Evolutionary conservation across 306 rosid genomes (phyloP).

Genomic region (Canavalia gladiata): DNA sequence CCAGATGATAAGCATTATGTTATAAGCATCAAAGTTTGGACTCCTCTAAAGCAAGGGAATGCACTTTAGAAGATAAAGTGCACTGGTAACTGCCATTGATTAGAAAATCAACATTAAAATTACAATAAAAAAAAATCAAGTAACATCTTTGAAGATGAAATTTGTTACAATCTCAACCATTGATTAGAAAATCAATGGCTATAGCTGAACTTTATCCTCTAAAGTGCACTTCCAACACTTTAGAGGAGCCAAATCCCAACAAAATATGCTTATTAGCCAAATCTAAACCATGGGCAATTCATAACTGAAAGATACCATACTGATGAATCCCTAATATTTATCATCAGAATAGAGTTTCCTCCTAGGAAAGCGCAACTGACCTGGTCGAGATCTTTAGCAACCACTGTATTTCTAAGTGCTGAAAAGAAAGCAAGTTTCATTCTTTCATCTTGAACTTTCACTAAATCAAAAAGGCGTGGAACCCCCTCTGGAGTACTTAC

Average conservation of each 20-base stretch:
- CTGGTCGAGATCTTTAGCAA: constrained; percentile 94
- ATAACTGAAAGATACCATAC: not conserved
- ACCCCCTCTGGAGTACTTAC: constrained; percentile 87
- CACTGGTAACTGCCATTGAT: too few relatives aligned
- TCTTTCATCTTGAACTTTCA: constrained; percentile 80
- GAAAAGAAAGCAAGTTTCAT: constrained; percentile 95
- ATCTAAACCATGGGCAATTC: constrained; percentile 26
- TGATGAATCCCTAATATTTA: constrained; percentile 1
- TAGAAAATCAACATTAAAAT: too few relatives aligned
- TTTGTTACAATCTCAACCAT: too few relatives aligned
- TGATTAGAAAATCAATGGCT: too few relatives aligned
- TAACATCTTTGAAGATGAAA: too few relatives aligned
- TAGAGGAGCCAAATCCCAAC: constrained; percentile 29
- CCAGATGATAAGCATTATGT: constrained; percentile 20
- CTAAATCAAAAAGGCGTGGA: constrained; percentile 89
- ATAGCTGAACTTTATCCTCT: too few relatives aligned
- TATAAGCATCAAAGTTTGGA: not conserved
- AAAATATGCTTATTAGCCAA: constrained; percentile 16
- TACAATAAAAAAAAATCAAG: too few relatives aligned
- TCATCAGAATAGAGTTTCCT: constrained; percentile 2
- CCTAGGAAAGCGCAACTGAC: constrained; percentile 53
- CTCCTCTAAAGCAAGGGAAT: too few relatives aligned
- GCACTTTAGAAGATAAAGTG: too few relatives aligned
- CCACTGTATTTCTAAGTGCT: constrained; percentile 78
- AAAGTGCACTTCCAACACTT: too few relatives aligned